Conservation (phyloP, 148 eudicot genomes). For the Rhododendron simsii region DNA sequence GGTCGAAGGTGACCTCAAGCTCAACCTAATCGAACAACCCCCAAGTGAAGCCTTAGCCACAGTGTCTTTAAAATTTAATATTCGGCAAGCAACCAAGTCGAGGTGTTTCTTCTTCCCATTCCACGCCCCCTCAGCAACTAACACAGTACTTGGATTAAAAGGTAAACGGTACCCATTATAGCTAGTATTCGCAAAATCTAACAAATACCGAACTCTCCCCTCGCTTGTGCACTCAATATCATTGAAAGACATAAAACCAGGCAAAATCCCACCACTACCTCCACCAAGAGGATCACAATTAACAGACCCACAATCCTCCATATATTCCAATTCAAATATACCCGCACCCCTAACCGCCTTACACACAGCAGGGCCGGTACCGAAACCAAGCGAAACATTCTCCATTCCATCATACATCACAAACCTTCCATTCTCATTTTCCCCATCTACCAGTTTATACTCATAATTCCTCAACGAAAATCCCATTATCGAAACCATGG, state of each 20-base stretch:
- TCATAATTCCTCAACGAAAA: constrained; percentile 47
- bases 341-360: constrained; percentile 24
- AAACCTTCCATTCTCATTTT: constrained; percentile 23
- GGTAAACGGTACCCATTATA: constrained; percentile 32
- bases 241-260: constrained; percentile 50
- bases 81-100: constrained; percentile 68
- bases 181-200: constrained; percentile 43
- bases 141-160: constrained; percentile 48
- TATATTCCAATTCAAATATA: constrained; percentile 44
- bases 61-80: constrained; percentile 30
- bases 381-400: constrained; percentile 18
- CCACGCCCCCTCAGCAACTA: constrained; percentile 88
- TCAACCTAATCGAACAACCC: constrained; percentile 68
- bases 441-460: constrained; percentile 40
- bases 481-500: constrained; percentile 47
- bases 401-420: constrained; percentile 16
- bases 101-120: constrained; percentile 42
- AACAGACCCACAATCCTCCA: constrained; percentile 41
- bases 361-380: constrained; percentile 19
- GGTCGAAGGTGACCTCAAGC: constrained; percentile 48
- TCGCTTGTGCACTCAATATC: constrained; percentile 46
- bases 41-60: constrained; percentile 49
- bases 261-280: constrained; percentile 31
- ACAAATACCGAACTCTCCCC: constrained; percentile 45
- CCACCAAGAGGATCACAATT: constrained; percentile 53